Evolutionary conservation across 2,329 filamentous ascomycete genomes (phyloP), one percentile per base, ranked within the genome.

Genomic region (Elsinoe ampelina): DNA sequence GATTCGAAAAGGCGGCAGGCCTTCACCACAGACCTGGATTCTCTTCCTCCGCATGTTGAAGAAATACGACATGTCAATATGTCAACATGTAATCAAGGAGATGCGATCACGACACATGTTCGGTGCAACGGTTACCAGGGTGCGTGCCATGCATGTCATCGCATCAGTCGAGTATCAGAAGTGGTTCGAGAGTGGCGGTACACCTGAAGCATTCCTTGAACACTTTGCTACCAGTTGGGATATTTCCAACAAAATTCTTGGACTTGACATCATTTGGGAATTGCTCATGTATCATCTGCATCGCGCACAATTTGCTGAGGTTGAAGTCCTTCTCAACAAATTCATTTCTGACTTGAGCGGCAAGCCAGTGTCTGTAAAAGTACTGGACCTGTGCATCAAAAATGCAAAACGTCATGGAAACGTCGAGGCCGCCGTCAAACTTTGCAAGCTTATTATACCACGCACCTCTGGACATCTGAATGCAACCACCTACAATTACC

Each of bases 91-190:
- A 3, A 22, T 61, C 5, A 34, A 57, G 2, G 19, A 38, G 7
- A 69, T 70, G 65, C 61, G 60, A 11, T 22, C 38, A 2, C 59
- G 62, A 20, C 63, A 64, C 8, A 26, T 68, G 1, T 50, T 67
- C 2, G 22, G 11, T 1, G 54, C 62, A 42, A 55, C 59, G 13
- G 13, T 39, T 2, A 58, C 62, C 5, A 47, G 60, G 4, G 30
- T 59, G 8, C 19, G 22, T 1, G 26, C 42, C 6, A 45, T 58
- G 3, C 17, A 54, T 5, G 20, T 61, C 19, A 48, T 48, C 5
- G 56, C 63, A 1, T 26, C 54, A 5, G 19, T 36, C 3, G 60
- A 64, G n/a, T 56, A 66, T 7, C 34, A 51, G 5, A 45, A 55
- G 1, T 58, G 62, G 26, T 35, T 69, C 5, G 47, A 48, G 1